Percentiles rank a stretch among this genome's conserved stretches.
Conservation (phyloP, 2,329 filamentous ascomycete genomes). For the Ramularia endophylla region DNA sequence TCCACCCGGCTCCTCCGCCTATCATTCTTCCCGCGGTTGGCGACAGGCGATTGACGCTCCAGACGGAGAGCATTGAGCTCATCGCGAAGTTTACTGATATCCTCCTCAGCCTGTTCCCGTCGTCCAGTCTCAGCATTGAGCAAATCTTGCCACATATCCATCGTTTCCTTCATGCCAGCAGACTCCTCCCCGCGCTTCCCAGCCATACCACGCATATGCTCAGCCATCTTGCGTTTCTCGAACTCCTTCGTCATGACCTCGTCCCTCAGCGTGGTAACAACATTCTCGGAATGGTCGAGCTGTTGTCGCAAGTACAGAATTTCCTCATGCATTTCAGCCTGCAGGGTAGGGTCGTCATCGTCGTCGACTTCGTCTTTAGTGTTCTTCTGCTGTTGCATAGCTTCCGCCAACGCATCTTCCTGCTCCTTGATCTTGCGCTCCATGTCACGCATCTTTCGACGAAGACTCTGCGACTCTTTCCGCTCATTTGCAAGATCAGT, state of each 20-base stretch:
- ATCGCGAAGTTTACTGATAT: slow-evolving; percentile 75
- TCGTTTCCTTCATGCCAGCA: slow-evolving; percentile 34
- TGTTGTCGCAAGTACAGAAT: slow-evolving; percentile 77
- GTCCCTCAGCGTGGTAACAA: slow-evolving; percentile 74
- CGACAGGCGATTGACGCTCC: slow-evolving; percentile 40
- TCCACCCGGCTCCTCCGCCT: slow-evolving; percentile 27
- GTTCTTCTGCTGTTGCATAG: slow-evolving; percentile 37
- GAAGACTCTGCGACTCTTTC: slow-evolving; percentile 80
- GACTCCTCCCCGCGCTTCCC: slow-evolving; percentile 26
- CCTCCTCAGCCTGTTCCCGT: slow-evolving; percentile 84
- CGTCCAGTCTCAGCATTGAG: slow-evolving; percentile 86
- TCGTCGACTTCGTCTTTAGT: slow-evolving; percentile 21
- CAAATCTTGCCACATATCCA: slow-evolving; percentile 92
- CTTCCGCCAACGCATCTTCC: slow-evolving; percentile 47
- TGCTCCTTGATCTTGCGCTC: slow-evolving; percentile 68
- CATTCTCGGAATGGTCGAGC: slow-evolving; percentile 74
- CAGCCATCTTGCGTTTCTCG: slow-evolving; percentile 80
- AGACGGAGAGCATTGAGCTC: slow-evolving; percentile 56
- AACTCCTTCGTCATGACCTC: slow-evolving; percentile 74
- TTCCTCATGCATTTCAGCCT: slow-evolving; percentile 74
- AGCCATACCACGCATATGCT: slow-evolving; percentile 63
- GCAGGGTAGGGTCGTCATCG: slow-evolving; percentile 32
- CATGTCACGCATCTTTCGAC: slow-evolving; percentile 75
- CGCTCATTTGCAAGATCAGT: slow-evolving; percentile 83
- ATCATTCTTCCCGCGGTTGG: slow-evolving; percentile 33